A percentile compares a stretch with the other conserved stretches of the same genome.
Evolutionary conservation across 164 flowering plant species (phyloP).

Genomic region (Liriodendron chinense): DNA sequence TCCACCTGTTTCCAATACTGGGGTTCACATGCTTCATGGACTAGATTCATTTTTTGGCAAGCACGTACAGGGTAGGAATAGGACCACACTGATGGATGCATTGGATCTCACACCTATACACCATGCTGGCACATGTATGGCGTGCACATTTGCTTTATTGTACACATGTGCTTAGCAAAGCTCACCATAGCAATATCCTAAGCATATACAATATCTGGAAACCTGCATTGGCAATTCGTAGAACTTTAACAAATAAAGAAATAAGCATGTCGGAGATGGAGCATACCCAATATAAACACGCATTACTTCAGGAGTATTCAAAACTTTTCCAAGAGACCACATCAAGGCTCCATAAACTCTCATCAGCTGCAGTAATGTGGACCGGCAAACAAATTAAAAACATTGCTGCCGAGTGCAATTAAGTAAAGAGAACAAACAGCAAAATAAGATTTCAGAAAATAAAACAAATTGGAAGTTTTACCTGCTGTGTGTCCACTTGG

Average conservation of each 20-base stretch:
- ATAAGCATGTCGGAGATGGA: neutral
- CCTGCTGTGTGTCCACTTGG: constrained; percentile 98
- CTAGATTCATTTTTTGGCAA: too few species aligned
- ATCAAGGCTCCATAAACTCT: constrained; percentile 96
- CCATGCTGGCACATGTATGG: too few species aligned
- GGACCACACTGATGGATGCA: too few species aligned
- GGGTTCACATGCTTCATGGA: too few species aligned
- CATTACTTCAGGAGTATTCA: constrained; percentile 89
- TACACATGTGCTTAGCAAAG: too few species aligned
- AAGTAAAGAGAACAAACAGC: too few species aligned
- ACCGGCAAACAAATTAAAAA: neutral
- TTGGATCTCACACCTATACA: too few species aligned
- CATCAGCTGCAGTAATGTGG: constrained; percentile 40
- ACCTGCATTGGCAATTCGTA: neutral
- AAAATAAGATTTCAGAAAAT: neutral
- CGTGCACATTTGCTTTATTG: too few species aligned
- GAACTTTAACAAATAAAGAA: neutral
- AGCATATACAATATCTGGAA: neutral
- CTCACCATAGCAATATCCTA: neutral
- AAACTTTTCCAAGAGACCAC: constrained; percentile 99
- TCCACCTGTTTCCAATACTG: too few species aligned
- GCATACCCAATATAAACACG: constrained; percentile 97
- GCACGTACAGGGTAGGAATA: too few species aligned
- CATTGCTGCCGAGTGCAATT: neutral
- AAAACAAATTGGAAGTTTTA: constrained; percentile 20